Conservation (phyloP, 768 basidiomycete genomes). For the Tremella fuciformis region DNA sequence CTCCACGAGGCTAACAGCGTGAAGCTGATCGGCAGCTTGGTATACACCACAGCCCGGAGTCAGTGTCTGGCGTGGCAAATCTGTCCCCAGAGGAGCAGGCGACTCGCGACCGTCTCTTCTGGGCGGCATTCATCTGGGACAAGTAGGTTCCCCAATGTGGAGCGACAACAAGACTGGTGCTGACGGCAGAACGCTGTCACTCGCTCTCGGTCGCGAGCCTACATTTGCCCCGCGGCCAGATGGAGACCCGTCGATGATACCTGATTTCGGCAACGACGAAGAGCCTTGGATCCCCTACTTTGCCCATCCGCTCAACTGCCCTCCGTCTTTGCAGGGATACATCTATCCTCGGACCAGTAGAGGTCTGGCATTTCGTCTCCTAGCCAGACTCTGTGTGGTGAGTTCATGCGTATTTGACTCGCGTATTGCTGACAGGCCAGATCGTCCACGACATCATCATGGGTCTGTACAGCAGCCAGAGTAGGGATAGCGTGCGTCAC, state of each 20-base stretch:
- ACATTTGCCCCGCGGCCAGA: conserved; percentile 14
- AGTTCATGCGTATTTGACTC: background rate
- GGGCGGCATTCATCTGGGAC: conserved; percentile 25
- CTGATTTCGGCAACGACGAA: conserved; percentile 18
- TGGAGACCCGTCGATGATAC: conserved; percentile 12
- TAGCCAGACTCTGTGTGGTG: conserved; percentile 7
- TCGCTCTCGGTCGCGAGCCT: conserved; percentile 19
- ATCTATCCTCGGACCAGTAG: conserved; percentile 10
- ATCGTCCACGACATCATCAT: conserved; percentile 23
- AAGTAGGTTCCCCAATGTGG: conserved; percentile 9
- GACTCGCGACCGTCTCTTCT: conserved; percentile 17
- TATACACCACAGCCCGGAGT: conserved; percentile 15
- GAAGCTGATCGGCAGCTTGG: conserved; percentile 14
- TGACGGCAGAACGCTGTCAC: conserved; percentile 14
- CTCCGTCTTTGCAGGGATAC: conserved; percentile 12
- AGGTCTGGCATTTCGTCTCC: conserved; percentile 2
- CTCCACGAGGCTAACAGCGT: background rate
- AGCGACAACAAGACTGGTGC: background rate
- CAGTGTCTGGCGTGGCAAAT: conserved; percentile 8
- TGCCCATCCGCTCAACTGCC: conserved; percentile 15
- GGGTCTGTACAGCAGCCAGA: conserved; percentile 16
- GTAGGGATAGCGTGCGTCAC: background rate
- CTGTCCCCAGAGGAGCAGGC: conserved; percentile 13
- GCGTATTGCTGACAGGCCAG: conserved; percentile 2
- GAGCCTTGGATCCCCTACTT: conserved; percentile 18